Percentiles rank a stretch among this genome's conserved stretches.
These are phyloP conservation scores for Vanrija pseudolonga DNA, from an alignment of 1,284 basidiomycete species.

Conservation along the genomic window DNA sequence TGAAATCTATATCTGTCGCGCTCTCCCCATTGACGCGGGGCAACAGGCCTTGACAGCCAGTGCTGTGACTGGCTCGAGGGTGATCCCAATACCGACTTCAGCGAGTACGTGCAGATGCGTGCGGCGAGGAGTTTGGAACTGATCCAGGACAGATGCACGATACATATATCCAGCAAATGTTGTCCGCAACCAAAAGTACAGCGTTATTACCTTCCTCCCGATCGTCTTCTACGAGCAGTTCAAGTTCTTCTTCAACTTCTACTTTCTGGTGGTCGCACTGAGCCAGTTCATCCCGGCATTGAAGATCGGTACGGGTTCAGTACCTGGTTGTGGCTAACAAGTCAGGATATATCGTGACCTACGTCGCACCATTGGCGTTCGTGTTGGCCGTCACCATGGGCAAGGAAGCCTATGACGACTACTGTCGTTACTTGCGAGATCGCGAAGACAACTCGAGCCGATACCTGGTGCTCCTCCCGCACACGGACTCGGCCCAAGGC, in stretches of 20 bases:
- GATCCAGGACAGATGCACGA: constrained; percentile 15
- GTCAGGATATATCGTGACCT: constrained; percentile 89
- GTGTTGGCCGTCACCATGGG: constrained; percentile 94
- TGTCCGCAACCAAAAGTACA: constrained; percentile 98
- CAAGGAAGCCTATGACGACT: constrained; percentile 98
- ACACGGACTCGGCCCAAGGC: constrained; percentile 10
- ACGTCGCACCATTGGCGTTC: constrained; percentile 92
- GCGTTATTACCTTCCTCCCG: constrained; percentile 86
- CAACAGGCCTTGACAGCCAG: not conserved
- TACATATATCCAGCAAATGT: constrained; percentile 64
- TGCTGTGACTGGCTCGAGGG: not conserved
- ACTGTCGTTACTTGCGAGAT: constrained; percentile 85
- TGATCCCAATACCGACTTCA: not conserved
- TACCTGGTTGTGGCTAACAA: not conserved
- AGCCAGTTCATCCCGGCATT: constrained; percentile 94
- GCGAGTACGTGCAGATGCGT: not conserved
- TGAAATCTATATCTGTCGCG: no score
- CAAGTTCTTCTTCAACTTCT: constrained; percentile 99
- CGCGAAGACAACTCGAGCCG: constrained; percentile 89
- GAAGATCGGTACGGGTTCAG: constrained; percentile 70
- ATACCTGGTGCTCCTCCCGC: constrained; percentile 73
- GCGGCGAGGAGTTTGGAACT: no score
- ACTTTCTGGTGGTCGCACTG: constrained; percentile 93
- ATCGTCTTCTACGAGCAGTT: constrained; percentile 98
- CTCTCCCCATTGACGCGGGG: no score